Conservation (phyloP, 129 eudicot species). For the Flaveria brownii region DNA sequence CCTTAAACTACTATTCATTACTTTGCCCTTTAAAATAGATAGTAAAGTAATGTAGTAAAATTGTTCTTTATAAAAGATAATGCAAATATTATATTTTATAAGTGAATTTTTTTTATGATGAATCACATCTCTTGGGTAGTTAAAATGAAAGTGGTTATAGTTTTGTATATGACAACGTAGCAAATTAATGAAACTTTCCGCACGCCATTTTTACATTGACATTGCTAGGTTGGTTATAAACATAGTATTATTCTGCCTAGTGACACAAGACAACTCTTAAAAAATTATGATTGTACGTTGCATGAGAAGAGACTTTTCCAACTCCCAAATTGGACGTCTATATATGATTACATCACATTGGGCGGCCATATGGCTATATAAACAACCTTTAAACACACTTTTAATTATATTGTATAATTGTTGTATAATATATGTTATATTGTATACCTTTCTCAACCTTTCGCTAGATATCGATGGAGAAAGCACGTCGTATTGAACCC, state of each 20-base stretch:
- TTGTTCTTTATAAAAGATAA: not conserved
- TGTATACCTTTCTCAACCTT: not conserved
- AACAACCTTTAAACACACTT: not conserved
- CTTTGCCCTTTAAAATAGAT: too few species aligned
- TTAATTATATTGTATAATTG: not conserved
- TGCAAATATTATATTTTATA: not conserved
- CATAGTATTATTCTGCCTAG: not conserved
- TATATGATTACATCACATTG: not conserved
- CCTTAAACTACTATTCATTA: too few species aligned
- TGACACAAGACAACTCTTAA: not conserved
- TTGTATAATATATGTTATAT: not conserved
- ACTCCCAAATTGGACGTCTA: slow-evolving; percentile 3
- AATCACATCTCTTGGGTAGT: not conserved
- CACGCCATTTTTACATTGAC: not conserved
- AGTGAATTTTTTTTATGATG: not conserved
- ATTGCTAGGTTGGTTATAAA: not conserved
- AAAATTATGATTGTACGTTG: not conserved
- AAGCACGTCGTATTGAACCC: slow-evolving; percentile 14
- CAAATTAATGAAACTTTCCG: not conserved
- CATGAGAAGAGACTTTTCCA: slow-evolving; percentile 5
- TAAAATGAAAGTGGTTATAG: not conserved
- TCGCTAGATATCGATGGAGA: slow-evolving; percentile 11
- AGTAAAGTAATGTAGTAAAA: not conserved
- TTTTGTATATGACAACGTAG: not conserved
- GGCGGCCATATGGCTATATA: not conserved